Evolutionary conservation across 2,329 filamentous ascomycete species (phyloP), one percentile per base, ranked within the genome.

Genomic region (Aspergillus sclerotialis): DNA sequence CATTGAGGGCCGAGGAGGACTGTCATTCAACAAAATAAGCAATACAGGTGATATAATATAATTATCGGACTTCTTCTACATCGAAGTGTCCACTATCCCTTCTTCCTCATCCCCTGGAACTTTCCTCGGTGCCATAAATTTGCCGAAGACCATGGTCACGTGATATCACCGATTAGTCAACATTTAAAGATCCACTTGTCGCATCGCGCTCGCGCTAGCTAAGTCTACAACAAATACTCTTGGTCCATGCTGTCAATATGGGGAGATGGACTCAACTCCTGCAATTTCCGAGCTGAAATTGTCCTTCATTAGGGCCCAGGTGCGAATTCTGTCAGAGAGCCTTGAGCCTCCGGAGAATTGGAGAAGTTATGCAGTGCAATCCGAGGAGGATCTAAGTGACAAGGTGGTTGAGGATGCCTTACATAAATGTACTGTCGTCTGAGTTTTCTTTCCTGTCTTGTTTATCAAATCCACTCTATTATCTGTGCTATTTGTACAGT

Each of bases 251-350:
- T 25, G 37, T 42, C 41, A 35, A 38, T 36, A 45, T 48, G 43
- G 38, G 33, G 46, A 30, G 18, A 66, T 66, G 63, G 61, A 63
- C 36, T 55, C 54, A 25, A 49, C 51, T 36, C 52, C 52, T 35
- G 73, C 70, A 2, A 63, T 76, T 29, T 57, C 67, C 13, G 67
- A 71, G 39, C 48, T 70, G 25, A 76, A 76, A 42, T 61, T 67
- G 5, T 49, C 62, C 10, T 76, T 76, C 31, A 56, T 76, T 12
- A 59, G 68, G 36, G 55, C 58, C 7, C 70, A 74, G 40, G 67
- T 74, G 38, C 70, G 72, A 6, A 64, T 72, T 13, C 56, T 76
- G 4, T 71, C 69, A 2, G 63, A 67, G 36, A 60, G 58, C 11
- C 63, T 76, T 11, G 53, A 65, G 30, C 63, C 66, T 4, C 65